Evolutionary conservation across 148 eudicot genomes (phyloP).

Genomic region (Arbutus unedo): DNA sequence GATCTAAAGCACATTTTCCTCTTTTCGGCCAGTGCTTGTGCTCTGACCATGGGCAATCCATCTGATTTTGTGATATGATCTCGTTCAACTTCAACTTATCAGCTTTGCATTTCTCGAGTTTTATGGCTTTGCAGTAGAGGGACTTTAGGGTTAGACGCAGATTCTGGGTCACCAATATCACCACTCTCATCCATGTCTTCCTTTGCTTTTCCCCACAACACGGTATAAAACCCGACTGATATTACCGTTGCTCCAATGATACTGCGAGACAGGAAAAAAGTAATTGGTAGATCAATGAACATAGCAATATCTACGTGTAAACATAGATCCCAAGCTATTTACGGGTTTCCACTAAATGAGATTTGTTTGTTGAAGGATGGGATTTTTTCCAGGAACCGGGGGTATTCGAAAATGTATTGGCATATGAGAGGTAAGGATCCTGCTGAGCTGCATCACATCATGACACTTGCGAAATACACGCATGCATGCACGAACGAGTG

Average conservation of each 20-base stretch:
- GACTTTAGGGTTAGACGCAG: constrained; percentile 19
- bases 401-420: too few species aligned
- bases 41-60: not conserved
- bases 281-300: not conserved
- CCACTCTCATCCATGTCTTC: constrained; percentile 33
- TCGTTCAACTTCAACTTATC: not conserved
- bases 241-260: constrained; percentile 47
- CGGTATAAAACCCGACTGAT: constrained; percentile 50
- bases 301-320: too few species aligned
- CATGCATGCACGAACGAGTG: too few species aligned
- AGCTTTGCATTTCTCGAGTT: constrained; percentile 5
- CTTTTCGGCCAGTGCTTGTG: not conserved
- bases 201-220: constrained; percentile 60
- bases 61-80: not conserved
- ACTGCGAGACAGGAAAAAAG: constrained; percentile 28
- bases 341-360: too few species aligned
- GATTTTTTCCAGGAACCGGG: too few species aligned
- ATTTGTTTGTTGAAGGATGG: too few species aligned
- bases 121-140: constrained; percentile 36
- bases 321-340: not conserved
- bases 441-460: too few species aligned
- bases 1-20: not conserved
- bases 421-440: too few species aligned
- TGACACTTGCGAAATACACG: too few species aligned
- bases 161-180: constrained; percentile 26